Evolutionary conservation across 2,329 filamentous ascomycete genomes (phyloP).

Genomic region (Penicillium sp.): DNA sequence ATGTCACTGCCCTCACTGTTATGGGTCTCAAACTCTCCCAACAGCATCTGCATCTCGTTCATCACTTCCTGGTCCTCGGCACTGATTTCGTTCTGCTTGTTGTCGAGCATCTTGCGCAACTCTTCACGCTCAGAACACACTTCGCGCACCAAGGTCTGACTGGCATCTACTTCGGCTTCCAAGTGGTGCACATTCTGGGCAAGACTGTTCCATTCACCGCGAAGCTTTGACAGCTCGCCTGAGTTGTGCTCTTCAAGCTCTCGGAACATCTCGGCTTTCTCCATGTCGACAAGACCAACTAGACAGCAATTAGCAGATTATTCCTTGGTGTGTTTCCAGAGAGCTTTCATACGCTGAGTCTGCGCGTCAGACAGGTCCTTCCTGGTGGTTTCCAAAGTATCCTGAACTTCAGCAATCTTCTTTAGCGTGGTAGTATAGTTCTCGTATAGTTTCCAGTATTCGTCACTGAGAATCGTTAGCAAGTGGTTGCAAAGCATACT

Average conservation of each 20-base stretch:
- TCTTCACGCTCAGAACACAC: constrained; percentile 41
- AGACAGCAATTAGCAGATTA: constrained; percentile 19
- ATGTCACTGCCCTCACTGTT: constrained; percentile 33
- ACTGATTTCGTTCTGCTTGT: constrained; percentile 39
- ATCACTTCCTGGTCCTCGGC: constrained; percentile 42
- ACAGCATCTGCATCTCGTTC: constrained; percentile 42
- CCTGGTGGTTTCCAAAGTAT: constrained; percentile 34
- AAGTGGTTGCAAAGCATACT: not conserved
- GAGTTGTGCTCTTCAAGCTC: constrained; percentile 37
- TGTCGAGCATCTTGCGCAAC: constrained; percentile 39
- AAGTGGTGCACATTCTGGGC: constrained; percentile 37
- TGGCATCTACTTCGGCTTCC: constrained; percentile 40
- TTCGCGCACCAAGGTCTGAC: constrained; percentile 37
- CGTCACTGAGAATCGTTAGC: constrained; percentile 31
- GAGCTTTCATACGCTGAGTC: constrained; percentile 28
- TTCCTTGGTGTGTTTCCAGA: not conserved
- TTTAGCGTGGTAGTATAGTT: constrained; percentile 36
- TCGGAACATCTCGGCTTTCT: constrained; percentile 39
- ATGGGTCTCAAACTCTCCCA: constrained; percentile 40
- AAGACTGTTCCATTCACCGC: constrained; percentile 35
- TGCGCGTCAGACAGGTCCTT: constrained; percentile 38
- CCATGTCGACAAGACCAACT: constrained; percentile 38
- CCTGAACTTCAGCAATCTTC: constrained; percentile 40
- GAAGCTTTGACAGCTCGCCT: constrained; percentile 33
- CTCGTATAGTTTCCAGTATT: constrained; percentile 43